Conservation (phyloP, 116 monocot species). For the Dioscorea cayenensis region DNA sequence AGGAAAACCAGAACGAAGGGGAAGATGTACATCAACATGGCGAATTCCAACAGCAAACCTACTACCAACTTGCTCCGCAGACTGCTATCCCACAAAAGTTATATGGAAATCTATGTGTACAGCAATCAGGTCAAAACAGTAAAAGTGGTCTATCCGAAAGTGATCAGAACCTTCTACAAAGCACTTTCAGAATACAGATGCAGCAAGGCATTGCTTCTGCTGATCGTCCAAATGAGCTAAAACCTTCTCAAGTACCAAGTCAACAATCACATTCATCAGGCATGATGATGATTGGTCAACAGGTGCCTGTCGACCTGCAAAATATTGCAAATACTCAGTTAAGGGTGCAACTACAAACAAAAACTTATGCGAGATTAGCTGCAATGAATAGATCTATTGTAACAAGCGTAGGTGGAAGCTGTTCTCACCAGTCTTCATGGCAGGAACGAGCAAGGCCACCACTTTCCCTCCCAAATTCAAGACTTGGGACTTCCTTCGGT, state of each 20-base stretch:
- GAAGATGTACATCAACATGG: slow-evolving; percentile 13
- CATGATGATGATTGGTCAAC: slow-evolving; percentile 35
- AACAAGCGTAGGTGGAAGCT: slow-evolving; percentile 13
- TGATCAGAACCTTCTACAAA: slow-evolving; percentile 27
- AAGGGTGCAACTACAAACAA: slow-evolving; percentile 66
- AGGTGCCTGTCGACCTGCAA: slow-evolving; percentile 24
- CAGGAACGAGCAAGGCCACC: slow-evolving; percentile 42
- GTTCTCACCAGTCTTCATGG: slow-evolving; percentile 25
- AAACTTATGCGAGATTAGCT: slow-evolving; percentile 43
- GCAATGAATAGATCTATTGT: slow-evolving; percentile 51
- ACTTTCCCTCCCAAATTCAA: slow-evolving; percentile 52
- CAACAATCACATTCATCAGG: slow-evolving; percentile 28
- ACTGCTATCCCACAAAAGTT: slow-evolving; percentile 57
- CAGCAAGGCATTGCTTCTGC: slow-evolving; percentile 19
- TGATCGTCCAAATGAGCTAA: slow-evolving; percentile 42
- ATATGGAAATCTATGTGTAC: slow-evolving; percentile 30
- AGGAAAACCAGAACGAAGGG: no score
- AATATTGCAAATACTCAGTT: slow-evolving; percentile 44
- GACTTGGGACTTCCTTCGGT: slow-evolving; percentile 31
- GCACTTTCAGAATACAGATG: slow-evolving; percentile 50
- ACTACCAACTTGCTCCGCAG: slow-evolving; percentile 60
- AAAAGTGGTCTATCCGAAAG: slow-evolving; percentile 19
- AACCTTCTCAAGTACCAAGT: slow-evolving; percentile 27
- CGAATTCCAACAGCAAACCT: slow-evolving; percentile 46
- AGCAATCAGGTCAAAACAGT: slow-evolving; percentile 40